Evolutionary conservation across 2,329 filamentous ascomycete genomes (phyloP).

Genomic region (Cercospora sp.): DNA sequence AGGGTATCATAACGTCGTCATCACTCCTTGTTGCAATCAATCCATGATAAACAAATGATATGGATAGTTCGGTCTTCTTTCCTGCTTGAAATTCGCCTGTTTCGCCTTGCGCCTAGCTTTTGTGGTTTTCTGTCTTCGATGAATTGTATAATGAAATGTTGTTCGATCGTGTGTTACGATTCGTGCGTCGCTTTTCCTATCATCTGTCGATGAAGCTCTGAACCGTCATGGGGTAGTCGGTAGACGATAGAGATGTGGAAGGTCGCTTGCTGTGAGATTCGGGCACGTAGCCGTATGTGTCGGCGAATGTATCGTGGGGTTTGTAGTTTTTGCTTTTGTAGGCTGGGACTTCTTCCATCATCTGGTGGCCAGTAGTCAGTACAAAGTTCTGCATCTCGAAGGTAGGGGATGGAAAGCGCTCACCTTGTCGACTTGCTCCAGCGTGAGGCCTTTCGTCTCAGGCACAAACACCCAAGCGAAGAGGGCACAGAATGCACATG

Average conservation of each 20-base stretch:
- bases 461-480: conserved; percentile 45
- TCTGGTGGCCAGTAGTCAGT: conserved; percentile 32
- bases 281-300: conserved; percentile 24
- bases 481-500: conserved; percentile 37
- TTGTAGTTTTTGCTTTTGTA: conserved; percentile 40
- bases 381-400: background rate
- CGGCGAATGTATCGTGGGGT: conserved; percentile 36
- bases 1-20: conserved; percentile 21
- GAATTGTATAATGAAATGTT: background rate
- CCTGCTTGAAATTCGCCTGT: background rate
- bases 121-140: background rate
- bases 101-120: background rate
- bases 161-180: background rate
- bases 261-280: conserved; percentile 5
- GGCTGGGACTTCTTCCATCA: conserved; percentile 52
- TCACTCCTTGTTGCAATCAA: background rate
- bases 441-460: conserved; percentile 44
- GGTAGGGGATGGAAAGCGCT: background rate
- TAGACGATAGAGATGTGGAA: background rate
- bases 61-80: background rate
- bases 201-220: conserved; percentile 26
- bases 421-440: conserved; percentile 35
- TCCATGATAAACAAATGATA: background rate
- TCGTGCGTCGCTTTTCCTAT: background rate
- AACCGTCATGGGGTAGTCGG: conserved; percentile 12